Evolutionary conservation across 257 asterid genomes (phyloP).

Genomic region (Rehmannia glutinosa): DNA sequence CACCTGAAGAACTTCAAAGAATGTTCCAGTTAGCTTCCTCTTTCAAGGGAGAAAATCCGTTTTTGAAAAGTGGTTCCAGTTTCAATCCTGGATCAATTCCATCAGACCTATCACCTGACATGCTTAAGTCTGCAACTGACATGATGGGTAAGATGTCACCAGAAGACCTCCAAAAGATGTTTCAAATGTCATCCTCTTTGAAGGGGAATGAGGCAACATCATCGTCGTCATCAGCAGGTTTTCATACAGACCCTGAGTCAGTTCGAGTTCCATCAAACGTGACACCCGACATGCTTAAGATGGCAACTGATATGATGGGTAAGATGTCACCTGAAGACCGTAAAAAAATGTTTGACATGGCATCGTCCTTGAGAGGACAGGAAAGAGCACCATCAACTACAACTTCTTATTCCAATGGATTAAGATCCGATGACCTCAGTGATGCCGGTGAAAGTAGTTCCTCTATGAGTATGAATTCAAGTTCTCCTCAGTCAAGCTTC

Average conservation of each 20-base stretch:
- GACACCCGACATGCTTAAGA: conserved; percentile 83
- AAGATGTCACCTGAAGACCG: conserved; percentile 88
- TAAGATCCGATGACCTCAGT: conserved; percentile 29
- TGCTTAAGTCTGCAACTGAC: conserved; percentile 81
- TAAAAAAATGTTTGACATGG: conserved; percentile 66
- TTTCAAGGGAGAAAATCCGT: conserved; percentile 56
- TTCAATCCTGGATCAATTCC: conserved; percentile 54
- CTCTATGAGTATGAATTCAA: conserved; percentile 32
- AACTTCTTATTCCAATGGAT: conserved; percentile 30
- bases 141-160: conserved; percentile 94
- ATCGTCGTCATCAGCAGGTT: conserved; percentile 43
- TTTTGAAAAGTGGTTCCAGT: conserved; percentile 33
- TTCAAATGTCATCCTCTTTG: conserved; percentile 72
- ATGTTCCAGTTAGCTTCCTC: conserved; percentile 84
- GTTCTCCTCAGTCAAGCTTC: conserved; percentile 42
- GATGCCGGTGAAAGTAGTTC: conserved; percentile 46
- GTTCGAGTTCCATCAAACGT: conserved; percentile 52
- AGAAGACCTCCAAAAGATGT: conserved; percentile 72
- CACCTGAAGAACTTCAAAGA: conserved; percentile 81
- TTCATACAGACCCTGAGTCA: conserved; percentile 38
- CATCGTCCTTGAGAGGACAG: conserved; percentile 67
- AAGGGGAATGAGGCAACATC: conserved; percentile 48
- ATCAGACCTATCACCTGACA: conserved; percentile 67
- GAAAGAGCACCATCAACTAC: conserved; percentile 39
- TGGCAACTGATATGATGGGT: conserved; percentile 83